Conservation (phyloP, 257 asterid genomes). For the Prunella vulgaris region DNA sequence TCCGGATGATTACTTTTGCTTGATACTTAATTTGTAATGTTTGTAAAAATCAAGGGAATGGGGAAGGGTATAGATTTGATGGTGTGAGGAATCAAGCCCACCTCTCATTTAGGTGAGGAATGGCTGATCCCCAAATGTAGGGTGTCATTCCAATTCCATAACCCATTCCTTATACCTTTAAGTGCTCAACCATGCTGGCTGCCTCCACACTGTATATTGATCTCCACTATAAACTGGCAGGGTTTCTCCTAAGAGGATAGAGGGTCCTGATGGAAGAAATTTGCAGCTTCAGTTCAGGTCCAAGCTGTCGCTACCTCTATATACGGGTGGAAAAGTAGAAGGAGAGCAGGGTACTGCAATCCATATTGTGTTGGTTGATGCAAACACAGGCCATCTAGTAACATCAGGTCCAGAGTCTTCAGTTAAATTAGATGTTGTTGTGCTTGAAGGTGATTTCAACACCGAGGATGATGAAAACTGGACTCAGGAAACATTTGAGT, state of each 20-base stretch:
- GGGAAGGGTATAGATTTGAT: background rate
- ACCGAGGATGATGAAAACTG: slow-evolving; percentile 82
- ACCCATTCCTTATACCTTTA: no score
- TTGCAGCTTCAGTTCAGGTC: slow-evolving; percentile 82
- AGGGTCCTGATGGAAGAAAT: slow-evolving; percentile 74
- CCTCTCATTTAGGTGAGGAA: background rate
- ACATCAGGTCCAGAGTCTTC: slow-evolving; percentile 80
- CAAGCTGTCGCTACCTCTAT: slow-evolving; percentile 79
- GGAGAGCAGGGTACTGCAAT: slow-evolving; percentile 84
- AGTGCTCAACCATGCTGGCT: background rate
- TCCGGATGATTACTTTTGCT: slow-evolving; percentile 12
- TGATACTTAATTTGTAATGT: background rate
- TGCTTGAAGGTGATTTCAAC: slow-evolving; percentile 91
- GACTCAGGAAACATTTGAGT: slow-evolving; percentile 77
- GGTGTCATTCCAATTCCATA: background rate
- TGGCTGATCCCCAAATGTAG: background rate
- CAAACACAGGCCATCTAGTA: slow-evolving; percentile 56
- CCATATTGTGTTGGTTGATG: slow-evolving; percentile 73
- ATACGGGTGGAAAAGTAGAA: slow-evolving; percentile 89
- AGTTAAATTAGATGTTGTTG: slow-evolving; percentile 64
- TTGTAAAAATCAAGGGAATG: background rate
- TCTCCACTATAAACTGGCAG: slow-evolving; percentile 38
- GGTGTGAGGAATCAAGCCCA: background rate
- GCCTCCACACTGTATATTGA: slow-evolving; percentile 16
- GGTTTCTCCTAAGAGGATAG: slow-evolving; percentile 84